Evolutionary conservation across 108 stramenopile species (phyloP).

Genomic region (Nitzschia palea): DNA sequence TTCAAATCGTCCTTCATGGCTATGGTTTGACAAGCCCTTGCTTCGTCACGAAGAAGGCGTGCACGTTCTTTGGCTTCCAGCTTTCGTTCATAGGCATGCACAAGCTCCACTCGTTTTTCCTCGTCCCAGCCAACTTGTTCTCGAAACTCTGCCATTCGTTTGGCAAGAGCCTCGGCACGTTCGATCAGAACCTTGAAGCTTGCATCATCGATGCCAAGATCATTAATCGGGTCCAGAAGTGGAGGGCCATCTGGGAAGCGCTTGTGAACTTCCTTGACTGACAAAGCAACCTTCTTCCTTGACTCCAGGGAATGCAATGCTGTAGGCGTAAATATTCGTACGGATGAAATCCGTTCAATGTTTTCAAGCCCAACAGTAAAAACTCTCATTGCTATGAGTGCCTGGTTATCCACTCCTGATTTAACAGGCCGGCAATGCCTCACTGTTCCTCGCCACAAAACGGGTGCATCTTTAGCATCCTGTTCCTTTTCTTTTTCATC

Average conservation of each 20-base stretch:
- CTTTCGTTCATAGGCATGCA: conserved; percentile 68
- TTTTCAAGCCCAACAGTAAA: conserved; percentile 74
- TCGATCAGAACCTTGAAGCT: conserved; percentile 83
- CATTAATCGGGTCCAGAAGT: conserved; percentile 88
- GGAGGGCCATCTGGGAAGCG: conserved; percentile 88
- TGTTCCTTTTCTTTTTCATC: conserved; percentile 53
- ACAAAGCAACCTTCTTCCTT: conserved; percentile 58
- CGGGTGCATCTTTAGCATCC: conserved; percentile 58
- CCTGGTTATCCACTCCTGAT: conserved; percentile 47
- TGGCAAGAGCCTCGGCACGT: conserved; percentile 64
- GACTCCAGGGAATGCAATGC: conserved; percentile 63
- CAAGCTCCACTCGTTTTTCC: conserved; percentile 51
- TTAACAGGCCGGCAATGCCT: conserved; percentile 61
- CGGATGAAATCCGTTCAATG: conserved; percentile 83
- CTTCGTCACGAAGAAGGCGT: conserved; percentile 70
- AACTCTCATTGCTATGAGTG: conserved; percentile 66
- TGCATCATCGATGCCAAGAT: conserved; percentile 78
- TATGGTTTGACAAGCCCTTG: conserved; percentile 76
- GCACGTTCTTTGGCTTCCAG: conserved; percentile 70
- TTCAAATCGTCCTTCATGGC: conserved; percentile 96
- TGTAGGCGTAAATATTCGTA: conserved; percentile 77
- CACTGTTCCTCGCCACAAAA: conserved; percentile 76
- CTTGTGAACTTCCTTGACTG: conserved; percentile 77
- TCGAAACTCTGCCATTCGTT: conserved; percentile 59
- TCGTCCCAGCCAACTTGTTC: conserved; percentile 45